Base-by-base conservation (phyloP, 202 grass and related monocot species). In the Cymbopogon flexuosus region DNA sequence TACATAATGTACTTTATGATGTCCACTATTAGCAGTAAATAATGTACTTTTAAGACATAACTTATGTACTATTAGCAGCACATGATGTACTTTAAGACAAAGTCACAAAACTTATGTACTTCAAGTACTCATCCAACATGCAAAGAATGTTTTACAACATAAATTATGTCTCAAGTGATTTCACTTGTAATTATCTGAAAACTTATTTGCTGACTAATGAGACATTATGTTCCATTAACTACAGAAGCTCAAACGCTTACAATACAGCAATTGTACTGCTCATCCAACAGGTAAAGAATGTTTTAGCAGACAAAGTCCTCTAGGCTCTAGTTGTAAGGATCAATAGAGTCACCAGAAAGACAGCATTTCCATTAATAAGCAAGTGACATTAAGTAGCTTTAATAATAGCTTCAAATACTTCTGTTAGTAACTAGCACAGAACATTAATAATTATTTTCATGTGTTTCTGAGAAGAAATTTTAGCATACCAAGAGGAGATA, bases 401-500 rank as follows among this genome's bases (percentile, higher is more conserved):
- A 36, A 36, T 19, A 77, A 56, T 19, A 63, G 37, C 23, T 87
- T 54, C 16, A 54, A 76, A 62, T 23, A 19, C 65, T 65, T 73
- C 8, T 69, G 19, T 66, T 37, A 35, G 43, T 2, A 35, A 54
- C 0, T 45, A 22, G 42, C n/a, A 79, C 5, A 41, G 41, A 86
- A 9, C 23, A 51, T 49, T 5, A 46, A 47, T 5, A 62, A 35
- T 8, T 34, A 75, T n/a, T 34, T 73, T 46, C 23, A 58, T 49
- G 8, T 52, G 41, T 73, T 60, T 72, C 46, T 31, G 21, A 70
- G 41, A 36, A 60, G 35, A 64, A 72, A 59, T 56, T 54, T 65
- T 47, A 52, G 47, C 79, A 51, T 93, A 99, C 96, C 96, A 93
- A 58, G 83, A 81, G 40, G 92, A 96, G 70, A 99, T 90, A 78